Conservation (phyloP, 2,329 filamentous ascomycete genomes). For the Fusarium sp. region DNA sequence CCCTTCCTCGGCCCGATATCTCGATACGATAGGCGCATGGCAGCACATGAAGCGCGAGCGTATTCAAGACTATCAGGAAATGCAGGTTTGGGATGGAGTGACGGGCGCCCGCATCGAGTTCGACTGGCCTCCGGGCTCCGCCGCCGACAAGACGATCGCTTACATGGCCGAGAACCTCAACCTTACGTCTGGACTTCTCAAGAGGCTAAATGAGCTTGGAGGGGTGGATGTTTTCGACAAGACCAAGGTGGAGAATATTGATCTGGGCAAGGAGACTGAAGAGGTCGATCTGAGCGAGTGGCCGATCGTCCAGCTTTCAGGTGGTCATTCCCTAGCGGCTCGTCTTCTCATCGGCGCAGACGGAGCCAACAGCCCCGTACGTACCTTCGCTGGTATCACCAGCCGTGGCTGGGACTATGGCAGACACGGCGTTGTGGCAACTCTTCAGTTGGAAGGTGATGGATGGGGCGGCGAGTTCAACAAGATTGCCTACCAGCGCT, state of each 20-base stretch:
- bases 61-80: conserved; percentile 90
- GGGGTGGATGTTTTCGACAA: conserved; percentile 79
- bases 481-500: conserved; percentile 93
- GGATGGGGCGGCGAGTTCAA: conserved; percentile 64
- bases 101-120: conserved; percentile 90
- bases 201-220: conserved; percentile 76
- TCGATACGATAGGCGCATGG: conserved; percentile 89
- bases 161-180: conserved; percentile 98
- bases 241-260: conserved; percentile 83
- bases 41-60: conserved; percentile 76
- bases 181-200: conserved; percentile 81
- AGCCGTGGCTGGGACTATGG: conserved; percentile 94
- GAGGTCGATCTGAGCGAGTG: conserved; percentile 84
- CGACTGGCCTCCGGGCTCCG: conserved; percentile 70
- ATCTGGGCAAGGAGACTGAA: conserved; percentile 75
- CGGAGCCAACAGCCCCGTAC: conserved; percentile 93
- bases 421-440: conserved; percentile 91
- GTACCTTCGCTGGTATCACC: conserved; percentile 87
- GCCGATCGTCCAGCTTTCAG: conserved; percentile 83
- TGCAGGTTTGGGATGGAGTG: conserved; percentile 98
- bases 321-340: conserved; percentile 77
- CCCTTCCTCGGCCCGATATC: conserved; percentile 84
- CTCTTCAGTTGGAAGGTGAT: conserved; percentile 76
- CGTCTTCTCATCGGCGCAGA: conserved; percentile 92
- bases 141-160: conserved; percentile 75